These are phyloP conservation scores for Aspergillus fumigatus DNA, from an alignment of 2,329 filamentous ascomycete species.

Conservation along the genomic window DNA sequence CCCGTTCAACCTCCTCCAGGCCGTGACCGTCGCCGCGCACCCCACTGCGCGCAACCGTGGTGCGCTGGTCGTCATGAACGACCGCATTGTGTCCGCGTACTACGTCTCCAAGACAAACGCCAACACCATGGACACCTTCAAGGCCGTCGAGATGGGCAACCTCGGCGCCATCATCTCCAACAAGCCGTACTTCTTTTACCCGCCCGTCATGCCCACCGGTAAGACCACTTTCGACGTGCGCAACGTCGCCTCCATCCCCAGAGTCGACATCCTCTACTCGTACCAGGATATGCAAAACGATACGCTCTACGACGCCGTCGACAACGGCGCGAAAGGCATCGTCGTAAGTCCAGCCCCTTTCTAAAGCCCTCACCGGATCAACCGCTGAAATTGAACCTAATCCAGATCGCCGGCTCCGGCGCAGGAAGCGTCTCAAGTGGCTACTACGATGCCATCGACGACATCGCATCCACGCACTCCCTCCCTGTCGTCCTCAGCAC, in stretches of 20 bases:
- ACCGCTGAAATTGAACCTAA: not conserved
- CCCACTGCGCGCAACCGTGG: constrained; percentile 48
- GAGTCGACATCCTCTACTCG: constrained; percentile 24
- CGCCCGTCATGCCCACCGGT: constrained; percentile 46
- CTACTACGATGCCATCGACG: constrained; percentile 14
- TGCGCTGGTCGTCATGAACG: constrained; percentile 58
- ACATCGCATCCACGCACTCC: constrained; percentile 10
- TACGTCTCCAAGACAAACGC: constrained; percentile 60
- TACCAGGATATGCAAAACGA: constrained; percentile 25
- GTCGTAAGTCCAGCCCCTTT: constrained; percentile 14
- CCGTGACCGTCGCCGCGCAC: constrained; percentile 53
- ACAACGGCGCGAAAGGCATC: constrained; percentile 22
- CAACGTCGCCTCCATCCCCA: constrained; percentile 16
- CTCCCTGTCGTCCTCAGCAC: constrained; percentile 21
- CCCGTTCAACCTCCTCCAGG: constrained; percentile 58
- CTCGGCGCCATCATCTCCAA: constrained; percentile 57
- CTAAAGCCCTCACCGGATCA: too few relatives aligned
- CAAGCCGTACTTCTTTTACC: constrained; percentile 58
- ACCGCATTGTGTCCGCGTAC: constrained; percentile 56
- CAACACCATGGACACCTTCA: constrained; percentile 61
- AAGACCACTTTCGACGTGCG: constrained; percentile 24
- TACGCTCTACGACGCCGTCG: constrained; percentile 16
- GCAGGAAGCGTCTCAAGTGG: constrained; percentile 17
- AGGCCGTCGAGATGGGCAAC: constrained; percentile 52
- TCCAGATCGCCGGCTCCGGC: constrained; percentile 20